phyloP scores from a whole-genome alignment of 2,329 filamentous ascomycete species.

The Parastagonospora avenae region DNA sequence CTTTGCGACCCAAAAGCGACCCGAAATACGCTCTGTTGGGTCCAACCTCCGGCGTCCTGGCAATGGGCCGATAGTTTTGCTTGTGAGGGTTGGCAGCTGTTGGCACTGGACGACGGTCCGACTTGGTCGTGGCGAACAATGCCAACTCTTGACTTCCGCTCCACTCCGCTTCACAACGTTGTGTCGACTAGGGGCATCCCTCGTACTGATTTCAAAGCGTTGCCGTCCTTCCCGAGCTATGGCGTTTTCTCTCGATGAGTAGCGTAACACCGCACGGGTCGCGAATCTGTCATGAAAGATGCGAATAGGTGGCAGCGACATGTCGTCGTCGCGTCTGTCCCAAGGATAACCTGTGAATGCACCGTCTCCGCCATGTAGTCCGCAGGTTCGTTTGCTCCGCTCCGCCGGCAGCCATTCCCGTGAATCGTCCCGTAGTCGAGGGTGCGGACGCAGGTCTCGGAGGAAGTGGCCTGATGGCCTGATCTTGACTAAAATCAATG shows the following conservation, averaged over 20 bases:
- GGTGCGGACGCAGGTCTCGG: constrained; percentile 8
- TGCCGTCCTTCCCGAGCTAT: neutral
- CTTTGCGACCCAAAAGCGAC: too few relatives aligned
- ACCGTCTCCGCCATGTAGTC: neutral
- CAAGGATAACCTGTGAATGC: too few relatives aligned
- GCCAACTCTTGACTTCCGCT: neutral
- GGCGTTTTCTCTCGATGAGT: neutral
- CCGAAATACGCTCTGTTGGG: too few relatives aligned
- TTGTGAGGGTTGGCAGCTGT: neutral
- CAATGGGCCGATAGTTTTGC: too few relatives aligned
- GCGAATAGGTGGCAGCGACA: neutral
- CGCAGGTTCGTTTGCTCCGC: constrained; percentile 1
- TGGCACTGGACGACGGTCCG: too few relatives aligned
- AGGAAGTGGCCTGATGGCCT: constrained; percentile 13
- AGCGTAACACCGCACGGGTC: neutral
- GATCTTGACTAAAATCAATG: constrained; percentile 23
- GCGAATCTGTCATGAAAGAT: neutral
- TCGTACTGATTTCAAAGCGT: neutral
- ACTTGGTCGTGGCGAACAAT: neutral
- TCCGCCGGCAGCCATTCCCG: constrained; percentile 1
- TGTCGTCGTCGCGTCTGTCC: too few relatives aligned
- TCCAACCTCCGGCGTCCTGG: too few relatives aligned
- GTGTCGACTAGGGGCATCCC: neutral
- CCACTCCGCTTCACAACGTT: neutral
- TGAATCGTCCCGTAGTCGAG: neutral